Percentiles rank a stretch among this genome's conserved stretches.
Evolutionary conservation across 495 filamentous ascomycete species (phyloP).

Genomic region (Penicillium subrubescens): DNA sequence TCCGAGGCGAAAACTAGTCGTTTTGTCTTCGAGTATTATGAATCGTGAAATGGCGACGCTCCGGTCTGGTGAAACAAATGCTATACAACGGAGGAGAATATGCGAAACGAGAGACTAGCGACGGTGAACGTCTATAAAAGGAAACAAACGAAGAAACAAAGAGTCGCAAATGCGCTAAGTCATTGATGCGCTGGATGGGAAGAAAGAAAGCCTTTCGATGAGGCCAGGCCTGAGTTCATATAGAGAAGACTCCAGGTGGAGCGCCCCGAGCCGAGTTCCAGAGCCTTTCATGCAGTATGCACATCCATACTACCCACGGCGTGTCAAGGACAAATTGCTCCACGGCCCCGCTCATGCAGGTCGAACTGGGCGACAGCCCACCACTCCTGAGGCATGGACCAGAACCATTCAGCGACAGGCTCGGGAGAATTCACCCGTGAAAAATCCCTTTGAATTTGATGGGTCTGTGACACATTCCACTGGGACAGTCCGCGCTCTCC

Average conservation of each 20-base stretch:
- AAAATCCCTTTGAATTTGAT: slow-evolving; percentile 25
- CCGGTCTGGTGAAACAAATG: slow-evolving; percentile 21
- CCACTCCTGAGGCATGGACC: slow-evolving; percentile 29
- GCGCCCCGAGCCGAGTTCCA: slow-evolving; percentile 18
- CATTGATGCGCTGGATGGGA: slow-evolving; percentile 24
- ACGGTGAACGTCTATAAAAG: slow-evolving; percentile 25
- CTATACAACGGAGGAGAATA: slow-evolving; percentile 30
- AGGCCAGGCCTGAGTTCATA: slow-evolving; percentile 22
- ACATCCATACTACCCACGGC: slow-evolving; percentile 30
- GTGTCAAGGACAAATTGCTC: slow-evolving; percentile 26
- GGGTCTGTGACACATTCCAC: slow-evolving; percentile 34
- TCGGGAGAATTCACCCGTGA: slow-evolving; percentile 18
- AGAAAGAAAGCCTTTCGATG: neutral
- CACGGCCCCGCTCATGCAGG: slow-evolving; percentile 25
- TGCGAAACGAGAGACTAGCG: slow-evolving; percentile 31
- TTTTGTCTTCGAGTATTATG: slow-evolving; percentile 7
- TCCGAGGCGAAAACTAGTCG: neutral
- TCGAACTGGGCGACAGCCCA: slow-evolving; percentile 27
- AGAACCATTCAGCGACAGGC: slow-evolving; percentile 24
- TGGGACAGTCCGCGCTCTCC: slow-evolving; percentile 14
- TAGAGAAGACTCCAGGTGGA: slow-evolving; percentile 15
- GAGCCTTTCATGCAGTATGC: slow-evolving; percentile 29
- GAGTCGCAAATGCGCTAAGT: slow-evolving; percentile 26
- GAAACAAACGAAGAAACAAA: slow-evolving; percentile 28
- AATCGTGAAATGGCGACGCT: slow-evolving; percentile 18